A percentile compares a stretch with the other conserved stretches of the same genome.
Evolutionary conservation across 352 stramenopile species (phyloP).

Genomic region (Pythium phragmitis): DNA sequence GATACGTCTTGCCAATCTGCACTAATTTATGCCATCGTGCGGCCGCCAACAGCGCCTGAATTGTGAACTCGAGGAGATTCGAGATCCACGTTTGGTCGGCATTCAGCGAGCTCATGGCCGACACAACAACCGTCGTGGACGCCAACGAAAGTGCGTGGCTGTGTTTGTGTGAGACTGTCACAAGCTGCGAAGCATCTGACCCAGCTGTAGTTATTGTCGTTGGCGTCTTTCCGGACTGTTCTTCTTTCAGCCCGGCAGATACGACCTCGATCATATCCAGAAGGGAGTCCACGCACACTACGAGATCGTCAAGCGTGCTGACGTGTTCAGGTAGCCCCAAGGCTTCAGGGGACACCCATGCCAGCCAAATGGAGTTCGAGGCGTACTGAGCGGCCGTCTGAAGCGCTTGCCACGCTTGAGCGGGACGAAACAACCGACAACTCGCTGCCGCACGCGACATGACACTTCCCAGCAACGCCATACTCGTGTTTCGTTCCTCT

Average conservation of each 20-base stretch:
- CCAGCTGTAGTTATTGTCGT: background rate
- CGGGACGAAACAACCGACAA: constrained; percentile 45
- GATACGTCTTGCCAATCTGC: constrained; percentile 49
- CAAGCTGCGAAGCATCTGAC: background rate
- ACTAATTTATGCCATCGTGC: constrained; percentile 60
- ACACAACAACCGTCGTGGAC: constrained; percentile 39
- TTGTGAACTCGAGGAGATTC: constrained; percentile 38
- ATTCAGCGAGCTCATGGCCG: constrained; percentile 33
- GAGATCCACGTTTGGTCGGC: constrained; percentile 55
- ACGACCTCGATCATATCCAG: constrained; percentile 60
- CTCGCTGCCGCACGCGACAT: constrained; percentile 40
- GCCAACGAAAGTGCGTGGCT: constrained; percentile 25
- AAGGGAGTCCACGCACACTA: constrained; percentile 40
- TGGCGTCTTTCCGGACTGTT: constrained; percentile 11
- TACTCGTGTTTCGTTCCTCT: background rate
- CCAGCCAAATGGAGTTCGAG: constrained; percentile 53
- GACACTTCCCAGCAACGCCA: constrained; percentile 29
- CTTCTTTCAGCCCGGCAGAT: constrained; percentile 19
- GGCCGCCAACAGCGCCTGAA: constrained; percentile 34
- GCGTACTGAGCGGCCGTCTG: constrained; percentile 54
- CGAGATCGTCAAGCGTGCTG: constrained; percentile 20
- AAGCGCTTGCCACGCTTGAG: constrained; percentile 54
- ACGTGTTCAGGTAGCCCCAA: constrained; percentile 10
- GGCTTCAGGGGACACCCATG: constrained; percentile 50
- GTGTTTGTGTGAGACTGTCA: background rate